Evolutionary conservation across 805 yeast species (phyloP), one percentile per base, ranked within the genome.

Genomic region (Maudiozyma bulderi): DNA sequence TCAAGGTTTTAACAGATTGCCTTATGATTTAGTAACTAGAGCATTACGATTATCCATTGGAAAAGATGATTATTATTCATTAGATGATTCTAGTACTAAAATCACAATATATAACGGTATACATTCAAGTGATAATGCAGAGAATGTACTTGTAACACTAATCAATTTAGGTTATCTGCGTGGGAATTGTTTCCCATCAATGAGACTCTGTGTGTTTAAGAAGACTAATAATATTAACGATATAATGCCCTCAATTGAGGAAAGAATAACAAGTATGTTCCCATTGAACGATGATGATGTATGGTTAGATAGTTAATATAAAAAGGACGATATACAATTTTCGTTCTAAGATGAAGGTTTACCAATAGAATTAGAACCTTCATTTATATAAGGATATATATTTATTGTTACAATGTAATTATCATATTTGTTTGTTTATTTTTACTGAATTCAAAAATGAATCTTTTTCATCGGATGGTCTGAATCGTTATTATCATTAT

Each of bases 151-250:
- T 7, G 60, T 61, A 3, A 61, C 67, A 3, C 55, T 65, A 10
- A 61, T 60, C 45, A 62, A 60, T 34, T 47, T 62, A 40, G 63
- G 62, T 2, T 54, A 62, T 39, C 46, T 64, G 30, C 56, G 64
- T 47, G 69, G 67, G 30, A 65, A 65, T 48, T 64, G 67, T 45
- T 64, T 63, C 53, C 69, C 68, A 30, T 32, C 53, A 26, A 41
- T 57, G 45, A 53, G 55, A 45, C 50, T 62, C 26, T 61, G 65
- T 41, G 67, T 65, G 5, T 58, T 62, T 42, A 60, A 59, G 47
- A 64, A 59, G 51, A 60, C 66, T 3, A 47, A 43, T 3, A 50
- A 54, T 33, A 50, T 64, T 5, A 46, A 47, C 14, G 61, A 57
- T 31, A 58, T 65, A 4, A 52, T 65, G 45, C 69, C 69, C 8